These are phyloP conservation scores for Candida sp. DNA, from an alignment of 1,139 yeast genomes.

Conservation along the genomic window DNA sequence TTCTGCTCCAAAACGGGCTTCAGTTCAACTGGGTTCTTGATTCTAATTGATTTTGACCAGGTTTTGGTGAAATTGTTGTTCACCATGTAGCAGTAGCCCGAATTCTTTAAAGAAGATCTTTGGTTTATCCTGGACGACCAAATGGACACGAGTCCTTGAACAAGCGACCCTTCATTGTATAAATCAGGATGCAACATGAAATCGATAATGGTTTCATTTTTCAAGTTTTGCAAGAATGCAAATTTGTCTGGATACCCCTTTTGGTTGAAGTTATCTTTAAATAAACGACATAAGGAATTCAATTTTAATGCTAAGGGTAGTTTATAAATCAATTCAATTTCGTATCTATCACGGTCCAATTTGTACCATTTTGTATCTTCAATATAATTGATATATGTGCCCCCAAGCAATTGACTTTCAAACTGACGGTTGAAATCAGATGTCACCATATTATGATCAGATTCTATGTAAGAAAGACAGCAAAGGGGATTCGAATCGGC, in stretches of 20 bases:
- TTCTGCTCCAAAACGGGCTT: not conserved
- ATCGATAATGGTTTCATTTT: not conserved
- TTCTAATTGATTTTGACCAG: not conserved
- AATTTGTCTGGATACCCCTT: not conserved
- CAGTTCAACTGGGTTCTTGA: not conserved
- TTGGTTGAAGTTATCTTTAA: not conserved
- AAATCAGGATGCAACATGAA: conserved; percentile 1
- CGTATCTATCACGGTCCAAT: conserved; percentile 8
- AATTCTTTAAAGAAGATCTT: conserved; percentile 1
- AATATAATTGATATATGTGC: conserved; percentile 8
- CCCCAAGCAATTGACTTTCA: not conserved
- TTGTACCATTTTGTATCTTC: conserved; percentile 21
- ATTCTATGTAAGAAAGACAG: conserved; percentile 23
- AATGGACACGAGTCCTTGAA: not conserved
- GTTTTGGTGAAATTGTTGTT: conserved; percentile 3
- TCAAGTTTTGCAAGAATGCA: not conserved
- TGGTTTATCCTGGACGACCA: conserved; percentile 6
- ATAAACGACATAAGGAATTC: conserved; percentile 8
- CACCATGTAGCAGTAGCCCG: conserved; percentile 5
- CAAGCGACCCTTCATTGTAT: not conserved
- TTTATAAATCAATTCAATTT: conserved; percentile 11
- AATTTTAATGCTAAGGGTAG: conserved; percentile 27
- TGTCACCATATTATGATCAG: conserved; percentile 6
- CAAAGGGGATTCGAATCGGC: conserved; percentile 4
- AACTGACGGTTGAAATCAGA: not conserved